Evolutionary conservation across 768 basidiomycete species (phyloP), one percentile per base, ranked within the genome.

Genomic region (Lactarius sanguifluus): DNA sequence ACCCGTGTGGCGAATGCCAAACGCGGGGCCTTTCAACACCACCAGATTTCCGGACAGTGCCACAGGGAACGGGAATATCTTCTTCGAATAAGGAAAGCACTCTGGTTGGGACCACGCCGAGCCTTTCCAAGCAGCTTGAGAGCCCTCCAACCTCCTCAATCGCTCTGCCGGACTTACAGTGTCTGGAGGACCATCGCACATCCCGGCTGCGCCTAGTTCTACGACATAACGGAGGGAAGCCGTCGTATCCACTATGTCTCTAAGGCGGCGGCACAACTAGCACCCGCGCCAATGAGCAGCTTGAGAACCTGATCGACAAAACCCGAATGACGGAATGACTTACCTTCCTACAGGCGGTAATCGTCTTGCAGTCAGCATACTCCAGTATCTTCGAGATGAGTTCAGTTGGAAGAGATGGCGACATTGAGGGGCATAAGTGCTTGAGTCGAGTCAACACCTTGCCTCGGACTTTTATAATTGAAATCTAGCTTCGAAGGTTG

Each of bases 181-280:
- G 25, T 34, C 40, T 18, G 38, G 58, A 18, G 20, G 15, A 13
- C 64, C 64, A 25, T 64, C 50, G 58, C 58, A 34, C 57, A 64
- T 64, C 20, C 64, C 64, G 6, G 64, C 28, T 30, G 50, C 57
- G 13, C 47, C 58, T 16, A 64, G 58, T 43, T 59, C 50, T 25
- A 64, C 12, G 28, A 41, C 54, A 13, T 64, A 64, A 40, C 18
- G 34, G 50, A 64, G 57, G 25, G 25, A 36, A n/a, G 57, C 50
- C 3, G 57, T 52, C 47, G 57, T 36, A n/a, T 52, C 64, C 8
- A 64, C 58, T 30, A 59, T 55, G 25, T 18, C 28, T 15, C 59
- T 64, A n/a, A 54, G 25, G n/a, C 47, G 57, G 30, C n/a, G 58
- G n/a, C 64, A 59, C n/a, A 56, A 54, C 64, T 64, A 16, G 2